These are phyloP conservation scores for Tylopilus orsonianus DNA, from an alignment of 1,284 basidiomycete genomes.

Conservation along the genomic window DNA sequence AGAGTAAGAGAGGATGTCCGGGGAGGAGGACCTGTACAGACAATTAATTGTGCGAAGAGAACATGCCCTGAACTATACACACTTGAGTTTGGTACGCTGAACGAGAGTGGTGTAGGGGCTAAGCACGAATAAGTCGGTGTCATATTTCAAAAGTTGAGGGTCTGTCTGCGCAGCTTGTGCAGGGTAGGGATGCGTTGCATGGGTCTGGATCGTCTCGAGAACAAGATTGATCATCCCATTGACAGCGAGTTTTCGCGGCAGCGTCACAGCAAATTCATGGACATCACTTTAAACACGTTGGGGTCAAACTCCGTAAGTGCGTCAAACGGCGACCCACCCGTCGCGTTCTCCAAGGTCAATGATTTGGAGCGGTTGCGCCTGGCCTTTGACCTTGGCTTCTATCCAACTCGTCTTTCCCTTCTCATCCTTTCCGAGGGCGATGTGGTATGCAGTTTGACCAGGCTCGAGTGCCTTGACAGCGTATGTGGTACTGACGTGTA, in stretches of 20 bases:
- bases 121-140: constrained; percentile 72
- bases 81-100: constrained; percentile 87
- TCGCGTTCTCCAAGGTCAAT: constrained; percentile 49
- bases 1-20: constrained; percentile 70
- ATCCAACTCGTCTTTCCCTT: constrained; percentile 73
- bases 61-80: constrained; percentile 29
- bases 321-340: constrained; percentile 42
- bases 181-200: constrained; percentile 77
- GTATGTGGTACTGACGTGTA: constrained; percentile 86
- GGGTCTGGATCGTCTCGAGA: constrained; percentile 73
- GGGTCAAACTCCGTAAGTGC: constrained; percentile 8
- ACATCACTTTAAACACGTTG: constrained; percentile 31
- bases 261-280: constrained; percentile 46
- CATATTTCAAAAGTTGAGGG: constrained; percentile 79
- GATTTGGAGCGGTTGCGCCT: constrained; percentile 55
- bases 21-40: constrained; percentile 56
- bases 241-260: constrained; percentile 48
- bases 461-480: constrained; percentile 73
- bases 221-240: constrained; percentile 72
- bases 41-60: constrained; percentile 6
- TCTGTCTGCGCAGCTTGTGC: constrained; percentile 72
- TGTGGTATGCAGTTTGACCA: constrained; percentile 62
- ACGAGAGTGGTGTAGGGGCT: constrained; percentile 82
- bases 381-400: constrained; percentile 76
- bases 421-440: constrained; percentile 68